Percentiles rank a stretch among this genome's conserved stretches.
Conservation (phyloP, 768 basidiomycete genomes). For the Leccinellum rugosiceps region DNA sequence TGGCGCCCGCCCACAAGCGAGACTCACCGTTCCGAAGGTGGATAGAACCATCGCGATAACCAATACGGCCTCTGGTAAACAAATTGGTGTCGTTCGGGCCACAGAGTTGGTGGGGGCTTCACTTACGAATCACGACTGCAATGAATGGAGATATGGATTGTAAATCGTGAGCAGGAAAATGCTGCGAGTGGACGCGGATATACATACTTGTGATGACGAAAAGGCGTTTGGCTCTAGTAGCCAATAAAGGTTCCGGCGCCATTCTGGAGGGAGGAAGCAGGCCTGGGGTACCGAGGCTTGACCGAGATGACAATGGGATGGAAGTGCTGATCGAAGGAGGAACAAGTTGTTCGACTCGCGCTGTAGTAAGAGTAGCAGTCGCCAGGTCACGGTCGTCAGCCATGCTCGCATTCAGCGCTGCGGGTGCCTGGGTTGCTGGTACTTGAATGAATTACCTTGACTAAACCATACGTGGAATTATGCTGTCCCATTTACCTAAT, state of each 20-base stretch:
- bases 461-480: not conserved
- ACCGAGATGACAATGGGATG: slow-evolving; percentile 7
- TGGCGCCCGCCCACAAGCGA: not conserved
- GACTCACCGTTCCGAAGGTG: slow-evolving; percentile 60
- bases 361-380: not conserved
- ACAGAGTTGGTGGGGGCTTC: not conserved
- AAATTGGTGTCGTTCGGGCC: slow-evolving; percentile 1
- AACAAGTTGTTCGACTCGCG: not conserved
- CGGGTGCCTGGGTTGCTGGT: not conserved
- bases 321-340: not conserved
- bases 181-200: slow-evolving; percentile 22
- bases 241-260: slow-evolving; percentile 69
- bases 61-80: slow-evolving; percentile 60
- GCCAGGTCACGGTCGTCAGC: not conserved
- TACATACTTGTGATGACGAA: slow-evolving; percentile 75
- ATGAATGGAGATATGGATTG: slow-evolving; percentile 3
- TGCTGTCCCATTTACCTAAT: not conserved
- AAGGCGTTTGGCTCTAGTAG: slow-evolving; percentile 66
- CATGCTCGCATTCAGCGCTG: not conserved
- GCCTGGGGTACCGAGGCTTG: slow-evolving; percentile 12
- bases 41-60: slow-evolving; percentile 74
- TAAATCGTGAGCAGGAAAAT: slow-evolving; percentile 5
- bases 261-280: slow-evolving; percentile 36
- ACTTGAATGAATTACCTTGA: not conserved
- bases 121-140: slow-evolving; percentile 61